Evolutionary conservation across 192 early-diverging fungal species (phyloP), one percentile per base, ranked within the genome.

Genomic region (Diversispora eburnea): DNA sequence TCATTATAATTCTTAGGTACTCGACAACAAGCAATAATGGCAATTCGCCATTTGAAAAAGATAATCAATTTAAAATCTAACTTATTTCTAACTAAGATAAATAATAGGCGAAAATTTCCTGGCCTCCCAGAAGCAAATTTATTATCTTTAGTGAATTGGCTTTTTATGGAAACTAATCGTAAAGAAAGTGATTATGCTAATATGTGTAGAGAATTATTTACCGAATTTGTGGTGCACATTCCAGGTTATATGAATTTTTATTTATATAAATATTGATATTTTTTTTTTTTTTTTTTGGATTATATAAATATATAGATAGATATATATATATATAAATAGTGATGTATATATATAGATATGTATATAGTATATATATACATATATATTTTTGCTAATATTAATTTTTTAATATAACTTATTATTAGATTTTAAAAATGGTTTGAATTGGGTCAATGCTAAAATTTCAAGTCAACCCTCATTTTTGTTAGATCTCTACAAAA

Each of bases 141-240:
- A 10, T 72, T 65, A 1, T 73, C 70, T 64, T 74, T 92, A 19
- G 76, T 88, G 2, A 49, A 83, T 3, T 93, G 88, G 87, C 10
- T 87, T 3, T 84, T 92, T 49, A 76, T 59, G 7, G 84, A 93
- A 72, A 85, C 81, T 9, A 67, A 84, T 13, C 55, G 77, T 42
- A 39, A 75, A 6, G 86, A 90, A 66, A 66, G 80, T 7, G 82
- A 80, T 20, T 93, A 93, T 70, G 80, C 92, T 12, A 86, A 83
- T 51, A 78, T 80, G 15, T 91, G 90, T 67, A 83, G 88, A 71
- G 77, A 80, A 17, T 78, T 93, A 39, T 85, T 93, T 75, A 77
- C 80, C 73, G 78, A 86, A 48, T 84, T 91, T 70, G 86, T 82
- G 3, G 60, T 71, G 7, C 63, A 81, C 0, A 9, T 82, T 25